Conservation (phyloP, 2,329 filamentous ascomycete species). For the Emergomyces africanus region DNA sequence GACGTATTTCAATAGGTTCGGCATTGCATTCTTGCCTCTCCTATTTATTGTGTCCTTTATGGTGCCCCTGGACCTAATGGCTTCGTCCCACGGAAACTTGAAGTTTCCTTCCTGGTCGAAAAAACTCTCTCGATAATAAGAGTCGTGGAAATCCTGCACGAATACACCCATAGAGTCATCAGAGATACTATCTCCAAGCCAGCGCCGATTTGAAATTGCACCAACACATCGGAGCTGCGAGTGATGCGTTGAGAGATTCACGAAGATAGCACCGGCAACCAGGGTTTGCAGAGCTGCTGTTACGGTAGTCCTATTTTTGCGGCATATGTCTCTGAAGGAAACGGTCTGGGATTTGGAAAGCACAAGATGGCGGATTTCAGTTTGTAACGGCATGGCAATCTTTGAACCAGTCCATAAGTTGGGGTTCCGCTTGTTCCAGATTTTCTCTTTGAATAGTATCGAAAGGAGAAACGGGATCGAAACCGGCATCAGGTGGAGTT, state of each 20-base stretch:
- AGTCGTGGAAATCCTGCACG: constrained; percentile 23
- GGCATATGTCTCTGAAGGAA: constrained; percentile 21
- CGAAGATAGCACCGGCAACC: constrained; percentile 27
- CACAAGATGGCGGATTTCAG: constrained; percentile 19
- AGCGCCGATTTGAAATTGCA: constrained; percentile 28
- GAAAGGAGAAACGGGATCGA: constrained; percentile 24
- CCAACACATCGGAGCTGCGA: constrained; percentile 21
- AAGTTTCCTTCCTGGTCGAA: neutral
- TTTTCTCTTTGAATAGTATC: constrained; percentile 21
- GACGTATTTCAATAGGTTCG: constrained; percentile 31
- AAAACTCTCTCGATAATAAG: constrained; percentile 16
- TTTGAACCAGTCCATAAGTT: constrained; percentile 26
- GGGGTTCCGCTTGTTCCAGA: constrained; percentile 17
- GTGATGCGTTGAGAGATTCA: constrained; percentile 17
- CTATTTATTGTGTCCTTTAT: constrained; percentile 17
- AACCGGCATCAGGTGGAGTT: constrained; percentile 27
- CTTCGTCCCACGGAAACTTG: constrained; percentile 24
- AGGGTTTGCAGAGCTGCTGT: constrained; percentile 29
- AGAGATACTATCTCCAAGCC: constrained; percentile 21
- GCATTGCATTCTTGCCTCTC: constrained; percentile 21
- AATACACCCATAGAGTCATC: constrained; percentile 27
- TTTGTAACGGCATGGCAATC: constrained; percentile 15
- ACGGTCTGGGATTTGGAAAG: constrained; percentile 20
- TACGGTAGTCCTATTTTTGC: constrained; percentile 27
- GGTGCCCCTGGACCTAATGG: constrained; percentile 18